Conservation (phyloP, 2,329 filamentous ascomycete species). For the Talaromyces islandicus region DNA sequence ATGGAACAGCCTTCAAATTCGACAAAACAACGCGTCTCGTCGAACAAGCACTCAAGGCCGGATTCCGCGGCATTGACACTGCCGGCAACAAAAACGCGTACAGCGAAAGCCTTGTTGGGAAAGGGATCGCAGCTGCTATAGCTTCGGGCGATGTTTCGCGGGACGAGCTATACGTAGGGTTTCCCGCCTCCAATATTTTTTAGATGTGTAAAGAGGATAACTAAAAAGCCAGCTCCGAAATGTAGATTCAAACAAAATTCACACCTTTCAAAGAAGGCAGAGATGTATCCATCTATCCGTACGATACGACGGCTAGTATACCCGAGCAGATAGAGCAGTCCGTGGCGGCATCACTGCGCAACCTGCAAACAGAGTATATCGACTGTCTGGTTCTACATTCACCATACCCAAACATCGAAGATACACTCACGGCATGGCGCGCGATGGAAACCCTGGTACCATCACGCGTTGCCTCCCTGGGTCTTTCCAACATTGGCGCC, state of each 20-base stretch:
- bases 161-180: neutral
- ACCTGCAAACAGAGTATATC: constrained; percentile 1
- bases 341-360: neutral
- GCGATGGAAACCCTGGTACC: constrained; percentile 1
- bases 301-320: neutral
- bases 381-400: constrained; percentile 5
- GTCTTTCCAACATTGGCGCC: neutral
- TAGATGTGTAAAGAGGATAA: neutral
- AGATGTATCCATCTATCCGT: neutral
- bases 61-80: constrained; percentile 6
- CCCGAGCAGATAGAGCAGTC: constrained; percentile 2
- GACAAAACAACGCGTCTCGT: neutral
- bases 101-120: constrained; percentile 1
- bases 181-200: neutral
- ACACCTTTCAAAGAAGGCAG: constrained; percentile 1
- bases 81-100: constrained; percentile 1
- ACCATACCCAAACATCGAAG: neutral
- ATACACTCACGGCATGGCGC: constrained; percentile 1
- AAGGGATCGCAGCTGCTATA: constrained; percentile 1
- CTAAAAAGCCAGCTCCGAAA: neutral
- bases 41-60: neutral
- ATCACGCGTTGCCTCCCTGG: neutral
- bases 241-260: constrained; percentile 6
- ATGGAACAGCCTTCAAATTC: constrained; percentile 8
- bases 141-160: neutral